These are phyloP conservation scores for Quercus wislizeni DNA, from an alignment of 306 rosid species.

Conservation along the genomic window DNA sequence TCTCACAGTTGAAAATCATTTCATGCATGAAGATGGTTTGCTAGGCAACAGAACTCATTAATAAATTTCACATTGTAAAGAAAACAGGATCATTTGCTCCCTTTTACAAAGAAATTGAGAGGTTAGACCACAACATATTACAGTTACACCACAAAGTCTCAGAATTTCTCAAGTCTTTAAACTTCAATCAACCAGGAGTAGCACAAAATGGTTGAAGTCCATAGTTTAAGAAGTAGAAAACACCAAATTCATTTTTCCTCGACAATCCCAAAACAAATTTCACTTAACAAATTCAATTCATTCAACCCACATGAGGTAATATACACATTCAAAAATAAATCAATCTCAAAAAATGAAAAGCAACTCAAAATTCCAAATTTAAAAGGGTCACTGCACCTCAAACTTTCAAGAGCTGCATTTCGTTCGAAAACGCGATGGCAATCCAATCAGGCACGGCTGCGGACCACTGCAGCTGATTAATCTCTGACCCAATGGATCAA, in stretches of 20 bases:
- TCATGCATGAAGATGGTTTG: neutral
- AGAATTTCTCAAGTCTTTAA: neutral
- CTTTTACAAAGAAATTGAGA: neutral
- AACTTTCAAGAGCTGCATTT: constrained; percentile 93
- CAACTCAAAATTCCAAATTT: neutral
- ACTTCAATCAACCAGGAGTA: neutral
- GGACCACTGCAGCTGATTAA: constrained; percentile 94
- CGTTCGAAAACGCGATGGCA: constrained; percentile 75
- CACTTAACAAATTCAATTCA: too few species aligned
- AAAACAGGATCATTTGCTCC: neutral
- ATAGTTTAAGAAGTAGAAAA: neutral
- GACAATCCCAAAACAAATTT: too few species aligned
- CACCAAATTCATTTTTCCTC: too few species aligned
- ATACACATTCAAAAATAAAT: neutral
- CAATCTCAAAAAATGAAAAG: neutral
- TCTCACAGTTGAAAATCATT: too few species aligned
- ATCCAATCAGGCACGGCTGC: constrained; percentile 88
- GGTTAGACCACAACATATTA: neutral
- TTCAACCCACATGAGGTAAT: neutral
- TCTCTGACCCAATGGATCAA: constrained; percentile 81
- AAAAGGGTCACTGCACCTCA: constrained; percentile 30
- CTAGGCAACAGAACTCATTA: neutral
- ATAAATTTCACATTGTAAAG: neutral
- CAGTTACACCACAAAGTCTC: neutral
- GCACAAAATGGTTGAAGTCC: neutral